Conservation (phyloP, 768 basidiomycete genomes). For the Suillus brevipes region DNA sequence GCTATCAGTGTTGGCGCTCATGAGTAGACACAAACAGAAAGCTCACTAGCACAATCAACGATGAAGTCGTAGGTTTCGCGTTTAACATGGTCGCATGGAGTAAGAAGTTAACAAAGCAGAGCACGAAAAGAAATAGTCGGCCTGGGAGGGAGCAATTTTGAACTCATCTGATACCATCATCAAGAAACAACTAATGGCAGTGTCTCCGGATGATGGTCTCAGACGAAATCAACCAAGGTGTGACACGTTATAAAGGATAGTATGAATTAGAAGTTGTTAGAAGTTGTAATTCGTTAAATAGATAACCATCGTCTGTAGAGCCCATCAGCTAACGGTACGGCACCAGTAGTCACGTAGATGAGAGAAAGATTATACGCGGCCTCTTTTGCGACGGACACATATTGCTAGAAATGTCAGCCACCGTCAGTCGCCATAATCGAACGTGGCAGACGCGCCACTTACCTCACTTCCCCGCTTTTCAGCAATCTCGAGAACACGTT, state of each 20-base stretch:
- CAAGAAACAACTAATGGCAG: not conserved
- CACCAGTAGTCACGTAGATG: constrained; percentile 80
- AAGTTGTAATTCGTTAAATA: constrained; percentile 39
- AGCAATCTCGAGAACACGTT: constrained; percentile 65
- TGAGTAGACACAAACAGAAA: not conserved
- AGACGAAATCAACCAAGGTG: not conserved
- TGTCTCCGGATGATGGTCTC: not conserved
- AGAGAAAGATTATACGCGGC: constrained; percentile 87
- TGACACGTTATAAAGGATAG: constrained; percentile 6
- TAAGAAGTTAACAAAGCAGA: not conserved
- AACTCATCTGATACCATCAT: not conserved
- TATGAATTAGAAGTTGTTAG: not conserved
- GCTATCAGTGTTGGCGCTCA: not conserved
- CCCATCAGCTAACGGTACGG: constrained; percentile 63
- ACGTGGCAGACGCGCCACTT: constrained; percentile 20
- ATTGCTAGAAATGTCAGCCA: constrained; percentile 34
- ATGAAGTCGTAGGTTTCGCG: constrained; percentile 14
- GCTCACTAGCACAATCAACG: constrained; percentile 17
- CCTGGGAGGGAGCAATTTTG: not conserved
- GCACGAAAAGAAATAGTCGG: not conserved
- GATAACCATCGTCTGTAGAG: constrained; percentile 84
- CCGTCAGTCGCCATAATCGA: constrained; percentile 4
- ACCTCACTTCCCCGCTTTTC: constrained; percentile 40
- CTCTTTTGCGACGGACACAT: constrained; percentile 61
- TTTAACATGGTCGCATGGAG: constrained; percentile 13